A percentile compares a stretch with the other conserved stretches of the same genome.
phyloP scores from a whole-genome alignment of 257 asterid genomes.

The Lantana camara region DNA sequence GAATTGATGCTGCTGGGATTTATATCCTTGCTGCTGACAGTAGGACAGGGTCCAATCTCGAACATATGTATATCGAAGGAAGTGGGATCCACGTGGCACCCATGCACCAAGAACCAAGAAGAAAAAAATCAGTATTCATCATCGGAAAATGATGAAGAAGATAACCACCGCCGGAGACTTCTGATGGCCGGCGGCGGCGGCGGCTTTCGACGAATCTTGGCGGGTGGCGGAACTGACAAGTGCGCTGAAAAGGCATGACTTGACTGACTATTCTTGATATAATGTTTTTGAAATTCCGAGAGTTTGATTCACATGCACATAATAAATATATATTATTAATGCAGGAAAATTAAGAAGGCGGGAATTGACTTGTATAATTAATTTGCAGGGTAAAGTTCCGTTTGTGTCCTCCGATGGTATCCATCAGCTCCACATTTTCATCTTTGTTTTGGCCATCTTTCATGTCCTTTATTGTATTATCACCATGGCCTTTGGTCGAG shows the following conservation, averaged over 20 bases:
- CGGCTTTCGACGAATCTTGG: conserved; percentile 58
- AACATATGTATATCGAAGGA: conserved; percentile 60
- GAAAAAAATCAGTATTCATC: not conserved
- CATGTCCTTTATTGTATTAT: conserved; percentile 73
- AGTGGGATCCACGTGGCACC: conserved; percentile 77
- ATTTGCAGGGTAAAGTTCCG: conserved; percentile 66
- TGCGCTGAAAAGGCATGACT: conserved; percentile 63
- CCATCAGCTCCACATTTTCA: conserved; percentile 82
- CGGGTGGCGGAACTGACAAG: conserved; percentile 50
- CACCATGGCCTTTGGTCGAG: conserved; percentile 74
- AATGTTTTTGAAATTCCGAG: too few species aligned
- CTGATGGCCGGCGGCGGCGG: conserved; percentile 30
- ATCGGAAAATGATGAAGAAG: conserved; percentile 3
- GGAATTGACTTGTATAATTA: not conserved
- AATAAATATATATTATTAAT: too few species aligned
- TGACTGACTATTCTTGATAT: not conserved
- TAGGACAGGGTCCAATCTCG: conserved; percentile 60
- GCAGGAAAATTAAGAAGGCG: not conserved
- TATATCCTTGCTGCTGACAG: conserved; percentile 80
- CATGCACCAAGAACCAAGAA: conserved; percentile 63
- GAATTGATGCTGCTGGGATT: conserved; percentile 95
- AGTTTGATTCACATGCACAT: too few species aligned
- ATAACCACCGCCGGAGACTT: conserved; percentile 59
- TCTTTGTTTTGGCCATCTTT: conserved; percentile 75
- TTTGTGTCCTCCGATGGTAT: conserved; percentile 75